Conservation (phyloP, 345 rosid species). For the Erucastrum elatum region DNA sequence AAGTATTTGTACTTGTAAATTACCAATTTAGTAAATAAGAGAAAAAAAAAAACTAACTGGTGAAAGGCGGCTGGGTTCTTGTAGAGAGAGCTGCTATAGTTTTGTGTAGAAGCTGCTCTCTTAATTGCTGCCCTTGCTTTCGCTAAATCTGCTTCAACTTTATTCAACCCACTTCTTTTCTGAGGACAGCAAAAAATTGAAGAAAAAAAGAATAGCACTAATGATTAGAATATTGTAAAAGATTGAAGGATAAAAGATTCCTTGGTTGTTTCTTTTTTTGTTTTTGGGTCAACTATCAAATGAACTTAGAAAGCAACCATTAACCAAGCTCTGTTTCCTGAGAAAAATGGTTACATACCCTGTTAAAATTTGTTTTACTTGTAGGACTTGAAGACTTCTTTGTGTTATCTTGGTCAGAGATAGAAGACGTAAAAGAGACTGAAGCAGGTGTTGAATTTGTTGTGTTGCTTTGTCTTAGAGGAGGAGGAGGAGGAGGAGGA, state of each 20-base stretch:
- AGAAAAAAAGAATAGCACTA: not conserved
- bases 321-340: not conserved
- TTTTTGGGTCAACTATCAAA: not conserved
- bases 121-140: constrained; percentile 53
- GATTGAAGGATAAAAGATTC: not conserved
- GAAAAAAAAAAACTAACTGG: constrained; percentile 43
- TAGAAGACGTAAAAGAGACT: constrained; percentile 6
- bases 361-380: constrained; percentile 11
- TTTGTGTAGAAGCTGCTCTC: constrained; percentile 44
- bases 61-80: constrained; percentile 60
- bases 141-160: constrained; percentile 48
- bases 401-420: constrained; percentile 7
- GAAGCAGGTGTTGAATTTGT: not conserved
- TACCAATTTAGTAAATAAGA: not conserved
- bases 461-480: not conserved
- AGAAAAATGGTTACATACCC: constrained; percentile 14
- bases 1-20: not conserved
- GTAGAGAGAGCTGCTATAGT: constrained; percentile 50
- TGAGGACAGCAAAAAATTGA: constrained; percentile 4
- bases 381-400: constrained; percentile 15
- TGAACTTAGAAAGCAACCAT: not conserved
- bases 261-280: not conserved
- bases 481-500: not conserved
- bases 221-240: not conserved
- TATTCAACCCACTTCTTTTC: constrained; percentile 36